A percentile compares a stretch with the other conserved stretches of the same genome.
phyloP scores from a whole-genome alignment of 2,329 filamentous ascomycete genomes.

The Xylariaceae sp. region DNA sequence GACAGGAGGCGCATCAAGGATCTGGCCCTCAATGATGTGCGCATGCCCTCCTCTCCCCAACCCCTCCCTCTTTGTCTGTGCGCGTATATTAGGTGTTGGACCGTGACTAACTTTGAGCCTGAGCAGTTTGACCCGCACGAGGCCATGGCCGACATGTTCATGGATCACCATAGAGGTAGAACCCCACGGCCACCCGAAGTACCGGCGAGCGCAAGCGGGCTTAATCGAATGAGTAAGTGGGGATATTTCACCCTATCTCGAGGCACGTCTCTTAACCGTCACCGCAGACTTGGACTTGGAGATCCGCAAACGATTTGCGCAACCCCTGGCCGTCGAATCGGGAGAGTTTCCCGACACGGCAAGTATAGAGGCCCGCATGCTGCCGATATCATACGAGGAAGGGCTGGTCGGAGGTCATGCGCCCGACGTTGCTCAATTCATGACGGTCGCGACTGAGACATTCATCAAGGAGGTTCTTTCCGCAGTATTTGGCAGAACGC shows the following conservation, averaged over 20 bases:
- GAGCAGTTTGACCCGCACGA: constrained; percentile 51
- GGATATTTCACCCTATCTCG: constrained; percentile 20
- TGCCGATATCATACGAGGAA: constrained; percentile 63
- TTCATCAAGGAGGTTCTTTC: constrained; percentile 63
- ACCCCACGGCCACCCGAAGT: constrained; percentile 50
- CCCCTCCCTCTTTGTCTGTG: too few species aligned
- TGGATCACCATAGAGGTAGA: constrained; percentile 44
- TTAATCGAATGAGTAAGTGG: constrained; percentile 73
- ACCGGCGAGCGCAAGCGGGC: constrained; percentile 63
- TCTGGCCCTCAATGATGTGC: constrained; percentile 54
- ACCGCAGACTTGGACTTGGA: constrained; percentile 58
- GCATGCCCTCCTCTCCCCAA: constrained; percentile 23
- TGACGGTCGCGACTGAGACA: constrained; percentile 60
- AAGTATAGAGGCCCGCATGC: constrained; percentile 58
- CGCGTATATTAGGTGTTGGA: not conserved
- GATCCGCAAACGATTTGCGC: constrained; percentile 59
- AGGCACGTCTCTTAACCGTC: constrained; percentile 6
- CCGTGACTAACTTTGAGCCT: constrained; percentile 21
- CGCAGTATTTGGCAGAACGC: constrained; percentile 57
- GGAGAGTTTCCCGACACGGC: constrained; percentile 64
- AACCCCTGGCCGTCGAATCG: constrained; percentile 60
- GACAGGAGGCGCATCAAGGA: constrained; percentile 64
- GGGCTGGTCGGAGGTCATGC: constrained; percentile 56
- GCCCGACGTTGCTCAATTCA: constrained; percentile 55
- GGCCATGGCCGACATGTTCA: constrained; percentile 46